Evolutionary conservation across 768 basidiomycete species (phyloP), one percentile per base, ranked within the genome.

Genomic region (Trametes cinnabarina): DNA sequence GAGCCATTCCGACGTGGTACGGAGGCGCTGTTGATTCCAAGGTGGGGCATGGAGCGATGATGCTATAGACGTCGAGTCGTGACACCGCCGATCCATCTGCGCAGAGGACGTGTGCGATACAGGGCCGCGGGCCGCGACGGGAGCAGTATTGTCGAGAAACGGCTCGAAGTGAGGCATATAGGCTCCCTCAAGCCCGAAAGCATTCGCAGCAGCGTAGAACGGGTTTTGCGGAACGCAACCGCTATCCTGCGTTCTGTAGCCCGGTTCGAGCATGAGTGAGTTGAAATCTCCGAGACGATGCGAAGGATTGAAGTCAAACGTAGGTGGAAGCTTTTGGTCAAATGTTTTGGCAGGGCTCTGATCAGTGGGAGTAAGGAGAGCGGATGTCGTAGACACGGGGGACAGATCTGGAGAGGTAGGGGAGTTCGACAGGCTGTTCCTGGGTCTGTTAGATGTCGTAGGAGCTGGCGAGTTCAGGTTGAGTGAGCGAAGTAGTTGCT

Each of bases 391-490:
- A 28, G 88, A 90, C 35, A 83, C 82, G 14, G 88, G 88, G 41
- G 87, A 90, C 58, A 88, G 79, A 64, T 90, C 87, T 0, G 88
- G 87, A 42, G 86, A 66, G 2, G 76, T 69, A 39, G 83, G 79
- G 9, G 63, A 64, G 57, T 78, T 68, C 48, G 70, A 78, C 57
- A 83, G 64, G 71, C 63, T 69, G 55, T 76, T 76, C 40, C 76
- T 61, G 25, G 81, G 77, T 61, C 76, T 70, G 42, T 73, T 66
- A 46, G 61, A 58, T 30, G 72, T 23, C 25, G 28, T 69, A 58
- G 82, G 84, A 61, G 77, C 81, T 14, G 90, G 90, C 28, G 90
- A 92, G 67, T 85, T 86, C 64, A 92, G 83, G 67, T 92, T 87
- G 47, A 92, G 77, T 14, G 88, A 84, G 39, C 90, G 85, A 53